A percentile compares a stretch with the other conserved stretches of the same genome.
These are phyloP conservation scores for Medicago arabica DNA, from an alignment of 306 rosid genomes.

Conservation along the genomic window DNA sequence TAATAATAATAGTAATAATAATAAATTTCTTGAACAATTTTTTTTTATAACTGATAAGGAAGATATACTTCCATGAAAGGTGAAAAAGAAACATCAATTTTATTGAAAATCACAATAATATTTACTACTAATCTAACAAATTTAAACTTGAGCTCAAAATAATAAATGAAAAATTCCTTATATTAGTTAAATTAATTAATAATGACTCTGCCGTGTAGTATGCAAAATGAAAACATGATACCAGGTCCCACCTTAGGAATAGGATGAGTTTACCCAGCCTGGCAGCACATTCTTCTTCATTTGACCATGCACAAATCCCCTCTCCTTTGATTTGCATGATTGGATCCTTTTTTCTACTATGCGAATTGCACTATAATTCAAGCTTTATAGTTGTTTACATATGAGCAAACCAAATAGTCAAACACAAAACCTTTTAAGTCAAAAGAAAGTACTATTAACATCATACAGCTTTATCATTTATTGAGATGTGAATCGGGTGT, in stretches of 20 bases:
- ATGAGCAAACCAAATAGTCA: neutral
- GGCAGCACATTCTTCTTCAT: constrained; percentile 6
- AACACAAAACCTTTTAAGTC: neutral
- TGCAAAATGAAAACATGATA: constrained; percentile 27
- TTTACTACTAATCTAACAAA: too few relatives aligned
- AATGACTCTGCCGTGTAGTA: neutral
- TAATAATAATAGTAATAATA: too few relatives aligned
- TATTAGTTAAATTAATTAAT: neutral
- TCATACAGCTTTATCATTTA: neutral
- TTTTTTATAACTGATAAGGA: too few relatives aligned
- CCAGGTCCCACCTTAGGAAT: constrained; percentile 28
- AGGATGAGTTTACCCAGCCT: constrained; percentile 36
- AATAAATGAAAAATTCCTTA: neutral
- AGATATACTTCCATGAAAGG: too few relatives aligned
- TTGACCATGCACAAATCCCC: constrained; percentile 11
- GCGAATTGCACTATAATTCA: neutral
- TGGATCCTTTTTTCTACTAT: constrained; percentile 11
- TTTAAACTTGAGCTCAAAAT: too few relatives aligned
- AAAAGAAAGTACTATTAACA: neutral
- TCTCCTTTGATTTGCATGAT: neutral
- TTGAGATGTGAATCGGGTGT: neutral
- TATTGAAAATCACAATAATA: too few relatives aligned
- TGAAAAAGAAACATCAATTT: too few relatives aligned
- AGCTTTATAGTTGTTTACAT: neutral
- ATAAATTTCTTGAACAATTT: too few relatives aligned